phyloP scores from a whole-genome alignment of 305 asterid species.

The Rubia occidens region DNA sequence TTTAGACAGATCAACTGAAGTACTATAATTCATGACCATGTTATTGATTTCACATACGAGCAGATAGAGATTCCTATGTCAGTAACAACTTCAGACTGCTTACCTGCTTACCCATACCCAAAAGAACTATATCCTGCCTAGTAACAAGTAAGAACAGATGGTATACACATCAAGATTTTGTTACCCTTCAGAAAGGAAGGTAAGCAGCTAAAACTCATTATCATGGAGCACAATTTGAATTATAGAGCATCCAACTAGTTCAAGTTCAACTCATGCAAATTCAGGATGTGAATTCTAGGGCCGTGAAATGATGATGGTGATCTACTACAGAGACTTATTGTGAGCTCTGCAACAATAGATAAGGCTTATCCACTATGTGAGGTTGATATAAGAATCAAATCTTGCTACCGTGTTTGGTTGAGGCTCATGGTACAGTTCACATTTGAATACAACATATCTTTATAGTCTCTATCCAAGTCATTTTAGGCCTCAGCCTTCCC shows the following conservation, averaged over 20 bases:
- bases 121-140: neutral
- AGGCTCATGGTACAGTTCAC: no score
- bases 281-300: neutral
- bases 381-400: no score
- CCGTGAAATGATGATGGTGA: neutral
- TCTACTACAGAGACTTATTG: no score
- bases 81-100: constrained; percentile 5
- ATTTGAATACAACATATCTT: no score
- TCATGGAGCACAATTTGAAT: neutral
- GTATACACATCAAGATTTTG: neutral
- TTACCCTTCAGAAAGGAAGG: neutral
- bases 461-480: no score
- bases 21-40: neutral
- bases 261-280: neutral
- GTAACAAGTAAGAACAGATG: neutral
- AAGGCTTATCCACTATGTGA: no score
- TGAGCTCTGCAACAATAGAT: neutral
- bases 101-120: neutral
- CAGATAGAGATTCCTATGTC: neutral
- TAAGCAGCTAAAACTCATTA: neutral
- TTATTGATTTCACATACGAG: neutral
- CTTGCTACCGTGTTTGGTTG: no score
- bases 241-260: neutral
- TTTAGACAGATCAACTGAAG: neutral
- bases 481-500: no score